These are phyloP conservation scores for Solanum habrochaites DNA, from an alignment of 257 asterid species.

Conservation along the genomic window DNA sequence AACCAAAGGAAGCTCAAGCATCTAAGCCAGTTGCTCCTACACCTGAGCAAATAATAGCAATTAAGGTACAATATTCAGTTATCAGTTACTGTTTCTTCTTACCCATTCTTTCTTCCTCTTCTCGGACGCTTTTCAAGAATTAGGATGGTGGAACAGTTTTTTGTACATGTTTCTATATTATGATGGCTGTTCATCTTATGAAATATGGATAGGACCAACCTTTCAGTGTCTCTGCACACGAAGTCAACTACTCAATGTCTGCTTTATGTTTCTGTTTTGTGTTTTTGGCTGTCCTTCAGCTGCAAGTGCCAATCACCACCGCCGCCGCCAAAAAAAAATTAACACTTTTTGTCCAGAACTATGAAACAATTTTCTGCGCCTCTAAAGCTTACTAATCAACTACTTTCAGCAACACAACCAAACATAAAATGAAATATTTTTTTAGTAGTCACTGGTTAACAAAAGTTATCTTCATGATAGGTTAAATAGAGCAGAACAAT, in stretches of 20 bases:
- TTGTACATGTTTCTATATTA: not conserved
- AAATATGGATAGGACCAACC: not conserved
- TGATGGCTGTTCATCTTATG: not conserved
- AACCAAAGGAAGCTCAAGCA: constrained; percentile 51
- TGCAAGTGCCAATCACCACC: not conserved
- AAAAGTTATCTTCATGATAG: not conserved
- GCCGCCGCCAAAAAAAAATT: not conserved
- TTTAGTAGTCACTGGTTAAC: not conserved
- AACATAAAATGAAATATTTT: not conserved
- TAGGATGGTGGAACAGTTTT: not conserved
- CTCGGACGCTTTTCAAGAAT: not conserved
- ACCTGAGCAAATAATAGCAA: constrained; percentile 89
- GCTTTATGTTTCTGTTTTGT: not conserved
- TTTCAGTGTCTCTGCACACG: not conserved
- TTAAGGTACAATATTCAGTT: constrained; percentile 41
- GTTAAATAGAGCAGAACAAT: not conserved
- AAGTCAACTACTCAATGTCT: not conserved
- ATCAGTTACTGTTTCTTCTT: not conserved
- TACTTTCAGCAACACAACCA: not conserved
- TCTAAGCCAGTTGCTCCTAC: constrained; percentile 81
- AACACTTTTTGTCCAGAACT: not conserved
- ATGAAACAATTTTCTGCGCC: not conserved
- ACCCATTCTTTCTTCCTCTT: not conserved
- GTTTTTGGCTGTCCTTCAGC: not conserved
- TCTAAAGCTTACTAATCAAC: not conserved